Conservation (phyloP, 805 yeast genomes). For the Candida alai region DNA sequence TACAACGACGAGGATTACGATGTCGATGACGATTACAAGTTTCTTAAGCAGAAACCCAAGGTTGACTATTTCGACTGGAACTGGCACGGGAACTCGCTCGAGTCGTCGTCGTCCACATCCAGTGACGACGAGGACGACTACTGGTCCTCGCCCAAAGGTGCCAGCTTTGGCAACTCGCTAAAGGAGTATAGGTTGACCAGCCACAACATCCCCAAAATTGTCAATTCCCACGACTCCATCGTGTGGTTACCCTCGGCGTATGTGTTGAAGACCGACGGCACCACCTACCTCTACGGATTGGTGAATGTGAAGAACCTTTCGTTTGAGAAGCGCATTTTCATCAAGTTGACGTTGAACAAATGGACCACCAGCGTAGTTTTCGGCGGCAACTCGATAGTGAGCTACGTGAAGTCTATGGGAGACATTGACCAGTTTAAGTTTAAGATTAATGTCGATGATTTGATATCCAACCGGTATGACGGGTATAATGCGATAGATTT, state of each 20-base stretch:
- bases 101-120: conserved; percentile 16
- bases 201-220: conserved; percentile 9
- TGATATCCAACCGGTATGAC: conserved; percentile 5
- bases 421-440: conserved; percentile 49
- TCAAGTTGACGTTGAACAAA: conserved; percentile 48
- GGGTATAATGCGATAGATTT: conserved; percentile 22
- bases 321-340: conserved; percentile 30
- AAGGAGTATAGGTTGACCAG: conserved; percentile 8
- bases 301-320: conserved; percentile 33
- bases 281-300: conserved; percentile 15
- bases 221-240: neutral
- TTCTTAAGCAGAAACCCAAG: conserved; percentile 13
- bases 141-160: conserved; percentile 7
- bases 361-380: conserved; percentile 38
- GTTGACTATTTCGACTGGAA: conserved; percentile 26
- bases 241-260: conserved; percentile 9
- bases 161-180: neutral
- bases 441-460: conserved; percentile 37
- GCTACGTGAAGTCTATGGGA: conserved; percentile 10
- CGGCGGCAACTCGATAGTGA: conserved; percentile 16
- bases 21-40: conserved; percentile 9
- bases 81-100: conserved; percentile 15
- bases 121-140: conserved; percentile 21
- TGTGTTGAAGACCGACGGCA: conserved; percentile 9
- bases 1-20: conserved; percentile 10